These are phyloP conservation scores for Blastocystis sp. DNA, from an alignment of 352 stramenopile genomes.

Conservation along the genomic window DNA sequence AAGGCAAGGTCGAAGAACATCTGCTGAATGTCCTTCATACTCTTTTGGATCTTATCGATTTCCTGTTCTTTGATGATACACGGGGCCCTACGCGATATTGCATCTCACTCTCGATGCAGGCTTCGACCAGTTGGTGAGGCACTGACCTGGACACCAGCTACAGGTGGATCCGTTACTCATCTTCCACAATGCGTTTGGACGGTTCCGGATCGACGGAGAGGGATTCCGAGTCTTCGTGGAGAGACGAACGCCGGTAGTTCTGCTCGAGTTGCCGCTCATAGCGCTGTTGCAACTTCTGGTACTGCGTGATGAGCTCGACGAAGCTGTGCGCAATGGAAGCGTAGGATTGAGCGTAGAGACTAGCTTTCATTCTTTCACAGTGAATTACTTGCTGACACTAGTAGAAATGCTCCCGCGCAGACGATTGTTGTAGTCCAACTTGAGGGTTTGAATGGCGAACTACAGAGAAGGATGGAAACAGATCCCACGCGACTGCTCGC, in stretches of 20 bases:
- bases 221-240: not conserved
- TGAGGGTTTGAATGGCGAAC: slow-evolving; percentile 36
- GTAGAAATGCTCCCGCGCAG: not conserved
- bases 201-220: no score
- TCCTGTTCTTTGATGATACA: not conserved
- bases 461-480: not conserved
- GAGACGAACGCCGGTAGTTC: not conserved
- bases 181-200: no score
- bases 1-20: slow-evolving; percentile 52
- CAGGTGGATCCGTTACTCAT: no score
- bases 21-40: slow-evolving; percentile 57
- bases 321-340: slow-evolving; percentile 29
- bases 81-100: not conserved
- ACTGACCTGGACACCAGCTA: not conserved
- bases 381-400: slow-evolving; percentile 29
- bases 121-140: slow-evolving; percentile 31
- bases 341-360: slow-evolving; percentile 40
- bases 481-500: not conserved
- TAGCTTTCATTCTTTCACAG: not conserved
- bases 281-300: slow-evolving; percentile 10
- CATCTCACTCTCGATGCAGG: slow-evolving; percentile 43
- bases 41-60: slow-evolving; percentile 44
- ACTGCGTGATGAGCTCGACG: not conserved
- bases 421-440: slow-evolving; percentile 40
- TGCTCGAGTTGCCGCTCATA: not conserved